Conservation (phyloP, 371 early-diverging fungal genomes). For the Mortierella sp. region DNA sequence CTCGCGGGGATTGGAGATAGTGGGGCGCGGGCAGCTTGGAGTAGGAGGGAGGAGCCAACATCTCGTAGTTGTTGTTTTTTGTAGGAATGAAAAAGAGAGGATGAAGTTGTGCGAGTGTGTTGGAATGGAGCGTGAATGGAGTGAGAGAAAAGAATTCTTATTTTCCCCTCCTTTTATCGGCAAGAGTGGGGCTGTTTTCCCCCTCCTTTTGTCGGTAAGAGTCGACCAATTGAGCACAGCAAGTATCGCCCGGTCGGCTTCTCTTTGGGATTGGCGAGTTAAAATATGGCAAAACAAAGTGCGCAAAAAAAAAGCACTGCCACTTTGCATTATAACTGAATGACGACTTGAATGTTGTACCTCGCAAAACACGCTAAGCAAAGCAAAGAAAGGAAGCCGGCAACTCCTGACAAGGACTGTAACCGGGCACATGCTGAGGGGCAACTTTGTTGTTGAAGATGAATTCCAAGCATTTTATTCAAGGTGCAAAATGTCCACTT, state of each 20-base stretch:
- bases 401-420: too few species aligned
- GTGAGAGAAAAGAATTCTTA: background rate
- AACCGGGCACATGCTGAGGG: too few species aligned
- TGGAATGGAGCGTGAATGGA: background rate
- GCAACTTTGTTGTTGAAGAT: slow-evolving; percentile 1
- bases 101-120: background rate
- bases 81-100: background rate
- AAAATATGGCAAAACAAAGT: too few species aligned
- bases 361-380: background rate
- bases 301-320: too few species aligned
- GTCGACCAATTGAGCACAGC: background rate
- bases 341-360: background rate
- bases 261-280: too few species aligned
- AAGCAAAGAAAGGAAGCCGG: too few species aligned
- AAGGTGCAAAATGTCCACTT: slow-evolving; percentile 15
- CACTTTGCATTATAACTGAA: background rate
- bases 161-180: background rate
- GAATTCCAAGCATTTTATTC: slow-evolving; percentile 8
- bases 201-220: background rate
- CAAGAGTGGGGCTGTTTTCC: background rate
- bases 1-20: slow-evolving; percentile 10
- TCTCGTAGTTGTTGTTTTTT: background rate
- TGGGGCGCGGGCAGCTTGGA: slow-evolving; percentile 3
- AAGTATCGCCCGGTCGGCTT: too few species aligned
- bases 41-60: slow-evolving; percentile 21